These are phyloP conservation scores for Westerdykella ornata DNA, from an alignment of 2,329 filamentous ascomycete species.

Conservation along the genomic window DNA sequence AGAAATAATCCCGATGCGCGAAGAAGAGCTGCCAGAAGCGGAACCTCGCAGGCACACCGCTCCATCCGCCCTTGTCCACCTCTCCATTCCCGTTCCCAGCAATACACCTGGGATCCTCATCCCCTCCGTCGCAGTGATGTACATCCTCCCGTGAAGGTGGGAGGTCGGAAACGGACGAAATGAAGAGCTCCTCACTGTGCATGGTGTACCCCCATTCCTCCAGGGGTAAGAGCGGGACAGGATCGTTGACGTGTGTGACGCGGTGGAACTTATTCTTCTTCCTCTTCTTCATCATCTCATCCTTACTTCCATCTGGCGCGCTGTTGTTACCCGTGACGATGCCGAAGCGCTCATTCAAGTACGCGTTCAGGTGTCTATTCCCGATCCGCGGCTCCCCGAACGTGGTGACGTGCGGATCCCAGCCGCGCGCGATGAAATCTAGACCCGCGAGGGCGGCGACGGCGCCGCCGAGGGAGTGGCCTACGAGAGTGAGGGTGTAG, in stretches of 20 bases:
- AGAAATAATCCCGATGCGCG: constrained; percentile 94
- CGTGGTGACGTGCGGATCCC: constrained; percentile 72
- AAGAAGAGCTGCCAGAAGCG: constrained; percentile 91
- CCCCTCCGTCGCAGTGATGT: constrained; percentile 58
- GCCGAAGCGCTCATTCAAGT: constrained; percentile 50
- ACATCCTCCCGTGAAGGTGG: constrained; percentile 64
- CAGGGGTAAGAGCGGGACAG: constrained; percentile 79
- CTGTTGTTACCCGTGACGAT: constrained; percentile 6
- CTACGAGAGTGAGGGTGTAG: constrained; percentile 71
- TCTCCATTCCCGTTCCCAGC: constrained; percentile 45
- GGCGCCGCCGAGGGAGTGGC: constrained; percentile 87
- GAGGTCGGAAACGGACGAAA: constrained; percentile 61
- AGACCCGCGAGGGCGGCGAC: constrained; percentile 81
- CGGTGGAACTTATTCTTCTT: constrained; percentile 54
- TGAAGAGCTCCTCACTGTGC: constrained; percentile 84
- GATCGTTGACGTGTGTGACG: constrained; percentile 80
- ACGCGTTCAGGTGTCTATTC: constrained; percentile 48
- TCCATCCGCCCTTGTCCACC: constrained; percentile 9
- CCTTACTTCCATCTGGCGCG: not conserved
- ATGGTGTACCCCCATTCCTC: constrained; percentile 80
- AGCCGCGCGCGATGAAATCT: constrained; percentile 72
- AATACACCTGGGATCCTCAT: constrained; percentile 66
- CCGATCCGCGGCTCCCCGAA: constrained; percentile 77
- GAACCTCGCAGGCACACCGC: constrained; percentile 50
- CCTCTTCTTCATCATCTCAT: no score